A percentile compares a stretch with the other conserved stretches of the same genome.
phyloP scores from a whole-genome alignment of 2,329 filamentous ascomycete genomes.

The Fusarium sp. region DNA sequence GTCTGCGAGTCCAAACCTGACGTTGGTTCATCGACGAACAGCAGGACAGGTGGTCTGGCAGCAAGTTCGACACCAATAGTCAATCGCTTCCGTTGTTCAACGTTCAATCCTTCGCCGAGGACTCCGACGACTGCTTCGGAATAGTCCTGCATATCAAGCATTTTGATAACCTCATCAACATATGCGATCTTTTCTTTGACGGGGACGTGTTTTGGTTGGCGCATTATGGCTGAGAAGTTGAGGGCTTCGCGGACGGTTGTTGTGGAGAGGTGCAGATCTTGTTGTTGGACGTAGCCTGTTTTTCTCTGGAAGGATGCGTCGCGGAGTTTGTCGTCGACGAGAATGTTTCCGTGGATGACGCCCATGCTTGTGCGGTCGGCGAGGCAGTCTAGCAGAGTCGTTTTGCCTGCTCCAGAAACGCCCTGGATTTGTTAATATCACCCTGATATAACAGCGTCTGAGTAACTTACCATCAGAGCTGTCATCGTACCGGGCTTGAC shows the following conservation, averaged over 20 bases:
- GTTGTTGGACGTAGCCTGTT: slow-evolving; percentile 92
- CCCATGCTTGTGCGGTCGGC: slow-evolving; percentile 90
- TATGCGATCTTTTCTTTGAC: slow-evolving; percentile 85
- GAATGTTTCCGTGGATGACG: slow-evolving; percentile 87
- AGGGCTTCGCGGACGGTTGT: slow-evolving; percentile 90
- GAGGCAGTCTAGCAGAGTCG: slow-evolving; percentile 87
- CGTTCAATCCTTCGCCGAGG: slow-evolving; percentile 85
- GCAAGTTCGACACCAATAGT: slow-evolving; percentile 69
- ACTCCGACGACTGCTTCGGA: slow-evolving; percentile 93
- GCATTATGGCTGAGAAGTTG: slow-evolving; percentile 85
- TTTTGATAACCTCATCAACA: slow-evolving; percentile 91
- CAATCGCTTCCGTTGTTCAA: slow-evolving; percentile 72
- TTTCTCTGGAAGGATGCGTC: slow-evolving; percentile 90
- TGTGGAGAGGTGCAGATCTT: slow-evolving; percentile 88
- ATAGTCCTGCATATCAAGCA: slow-evolving; percentile 90
- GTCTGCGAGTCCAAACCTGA: slow-evolving; percentile 69
- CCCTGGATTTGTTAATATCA: slow-evolving; percentile 55
- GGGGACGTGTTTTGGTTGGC: slow-evolving; percentile 82
- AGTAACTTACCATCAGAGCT: slow-evolving; percentile 74
- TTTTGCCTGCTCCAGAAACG: slow-evolving; percentile 93
- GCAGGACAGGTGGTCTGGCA: slow-evolving; percentile 65
- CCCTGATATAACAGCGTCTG: too few species aligned
- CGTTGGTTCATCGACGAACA: slow-evolving; percentile 71
- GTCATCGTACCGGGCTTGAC: slow-evolving; percentile 93
- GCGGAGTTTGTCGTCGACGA: slow-evolving; percentile 72